Evolutionary conservation across 2,329 filamentous ascomycete species (phyloP), one percentile per base, ranked within the genome.

Genomic region (Davidsoniella eucalypti): DNA sequence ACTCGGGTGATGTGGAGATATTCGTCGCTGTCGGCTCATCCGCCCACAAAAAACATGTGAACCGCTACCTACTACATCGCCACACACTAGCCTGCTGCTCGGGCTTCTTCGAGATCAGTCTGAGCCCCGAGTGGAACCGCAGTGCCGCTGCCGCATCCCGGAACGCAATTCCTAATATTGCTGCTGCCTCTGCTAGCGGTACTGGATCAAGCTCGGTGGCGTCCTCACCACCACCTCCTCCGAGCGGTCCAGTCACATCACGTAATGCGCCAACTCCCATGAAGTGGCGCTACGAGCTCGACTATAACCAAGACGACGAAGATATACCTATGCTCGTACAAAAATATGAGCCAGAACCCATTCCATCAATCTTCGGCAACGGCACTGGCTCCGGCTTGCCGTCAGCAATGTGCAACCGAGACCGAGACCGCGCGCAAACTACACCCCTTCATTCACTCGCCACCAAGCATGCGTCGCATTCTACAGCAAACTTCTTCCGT

Each of bases 1-100:
- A 88, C 58, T 90, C 84, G 37, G 90, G 90, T 60, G 88, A 96
- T 65, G 87, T 95, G 59, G 90, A 96, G 66, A 87, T 96, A 55
- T 61, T 90, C 50, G 76, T 95, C 59, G 75, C 73, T 60, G 73
- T 77, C 12, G 69, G 82, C 49, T 54, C 18, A 25, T 38, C 47
- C 21, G 12, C 58, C 36, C 58, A 56, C 45, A 47, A 26, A 17
- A 72, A 76, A 54, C 78, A 80, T 60, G 83, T 92, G 65, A 84
- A 86, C 61, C 75, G 84, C 54, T 96, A 95, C 62, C 72, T 95
- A 44, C 72, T 96, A 51, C 90, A 96, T 66, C 75, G 81, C 53
- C 75, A 95, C 59, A 94, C 90, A 39, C 69, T 96, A 57, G 81
- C 84, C 29, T 84, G 93, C 64, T 94, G 84, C 60, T 94, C 87